Base-by-base conservation (phyloP, 495 filamentous ascomycete genomes). In the Aspergillus wentii region DNA sequence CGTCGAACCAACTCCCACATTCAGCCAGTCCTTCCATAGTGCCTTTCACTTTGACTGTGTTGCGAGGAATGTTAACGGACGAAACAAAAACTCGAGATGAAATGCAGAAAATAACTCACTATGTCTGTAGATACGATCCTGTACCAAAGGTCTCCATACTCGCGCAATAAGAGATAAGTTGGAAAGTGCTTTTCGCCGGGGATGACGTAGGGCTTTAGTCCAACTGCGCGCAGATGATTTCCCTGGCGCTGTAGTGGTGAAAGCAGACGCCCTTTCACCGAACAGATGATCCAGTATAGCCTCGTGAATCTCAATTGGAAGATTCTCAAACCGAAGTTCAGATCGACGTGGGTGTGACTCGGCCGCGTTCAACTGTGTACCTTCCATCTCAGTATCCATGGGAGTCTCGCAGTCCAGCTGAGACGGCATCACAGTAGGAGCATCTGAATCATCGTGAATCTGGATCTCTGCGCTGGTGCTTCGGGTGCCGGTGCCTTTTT, bases 221-320 rank as follows among this genome's bases (percentile, higher is more conserved):
- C 80, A 84, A 44, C 69, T 75, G 18, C 75, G 68, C 16, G 64
- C 54, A 11, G 68, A 66, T 29, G 74, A 61, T 39, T 62, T 64
- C 2, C 63, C 62, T 4, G 66, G 66, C 23, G 58, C 49, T 13
- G 56, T 41, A 14, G 68, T 68, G 30, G 75, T 77, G 22, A 72
- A 64, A 1, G 78, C 64, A 3, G 78, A 76, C 11, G 74, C 70
- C 4, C 81, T 70, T 30, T 80, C 77, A 8, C 83, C 83, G 33
- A 82, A 82, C 10, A 87, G 54, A 49, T 82, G 72, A 48, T 85
- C 81, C 6, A 85, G 62, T 30, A 87, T 80, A 27, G 69, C 73
- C 44, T 86, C 82, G 51, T 85, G 79, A 33, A 87, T 84, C 54
- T 87, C 83, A 35, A 73, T 66, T 13, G 83, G 83, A 8, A 87